Percentiles rank a stretch among this genome's conserved stretches.
These are phyloP conservation scores for Arabidopsis suecica DNA, from an alignment of 345 rosid species.

Conservation along the genomic window DNA sequence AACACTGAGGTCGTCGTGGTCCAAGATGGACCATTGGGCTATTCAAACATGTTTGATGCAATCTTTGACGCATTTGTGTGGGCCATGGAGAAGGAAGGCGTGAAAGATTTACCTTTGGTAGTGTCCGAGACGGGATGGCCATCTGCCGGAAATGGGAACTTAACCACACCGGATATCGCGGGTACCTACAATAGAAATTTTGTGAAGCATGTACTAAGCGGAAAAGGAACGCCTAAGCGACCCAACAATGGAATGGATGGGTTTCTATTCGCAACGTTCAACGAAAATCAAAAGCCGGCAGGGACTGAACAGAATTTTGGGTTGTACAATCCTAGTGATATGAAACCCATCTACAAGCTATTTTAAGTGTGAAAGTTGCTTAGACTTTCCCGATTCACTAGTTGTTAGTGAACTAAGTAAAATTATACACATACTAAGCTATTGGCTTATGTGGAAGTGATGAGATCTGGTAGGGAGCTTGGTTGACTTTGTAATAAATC, in stretches of 20 bases:
- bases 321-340: background rate
- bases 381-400: background rate
- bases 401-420: background rate
- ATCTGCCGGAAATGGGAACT: background rate
- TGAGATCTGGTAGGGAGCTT: background rate
- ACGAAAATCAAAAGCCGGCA: constrained; percentile 4
- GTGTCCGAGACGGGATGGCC: constrained; percentile 4
- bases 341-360: background rate
- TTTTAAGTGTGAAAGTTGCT: background rate
- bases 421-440: background rate
- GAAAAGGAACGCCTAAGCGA: background rate
- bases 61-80: background rate
- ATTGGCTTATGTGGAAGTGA: background rate
- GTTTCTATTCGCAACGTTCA: background rate
- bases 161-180: background rate
- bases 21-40: background rate
- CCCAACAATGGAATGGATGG: background rate
- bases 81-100: constrained; percentile 10
- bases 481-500: background rate
- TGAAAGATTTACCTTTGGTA: background rate
- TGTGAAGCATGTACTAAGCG: background rate
- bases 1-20: background rate
- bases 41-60: constrained; percentile 12
- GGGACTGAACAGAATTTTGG: constrained; percentile 6
- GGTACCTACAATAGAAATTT: background rate